phyloP scores from a whole-genome alignment of 345 rosid genomes.

The Hypericum androsaemum region DNA sequence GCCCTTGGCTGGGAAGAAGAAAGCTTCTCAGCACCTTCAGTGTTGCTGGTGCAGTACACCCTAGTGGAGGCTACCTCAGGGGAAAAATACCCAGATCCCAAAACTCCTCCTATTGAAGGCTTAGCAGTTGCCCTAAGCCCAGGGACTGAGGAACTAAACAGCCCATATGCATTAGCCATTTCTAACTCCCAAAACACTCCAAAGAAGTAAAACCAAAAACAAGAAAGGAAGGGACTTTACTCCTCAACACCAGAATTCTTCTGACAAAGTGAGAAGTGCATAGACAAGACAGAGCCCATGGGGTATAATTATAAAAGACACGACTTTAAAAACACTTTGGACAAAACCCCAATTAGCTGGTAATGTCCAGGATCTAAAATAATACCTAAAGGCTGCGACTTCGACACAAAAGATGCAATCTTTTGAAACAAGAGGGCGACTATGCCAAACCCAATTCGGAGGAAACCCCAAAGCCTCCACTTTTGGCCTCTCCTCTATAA shows the following conservation, averaged over 20 bases:
- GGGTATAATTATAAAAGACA: too few species aligned
- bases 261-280: too few species aligned
- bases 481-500: background rate
- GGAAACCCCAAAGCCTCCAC: conserved; percentile 39
- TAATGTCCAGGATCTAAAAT: background rate
- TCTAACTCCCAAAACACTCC: background rate
- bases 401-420: background rate
- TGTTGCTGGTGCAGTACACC: conserved; percentile 47
- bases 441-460: conserved; percentile 26
- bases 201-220: background rate
- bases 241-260: too few species aligned
- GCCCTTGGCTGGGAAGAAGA: conserved; percentile 43
- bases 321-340: too few species aligned
- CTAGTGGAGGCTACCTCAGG: conserved; percentile 27
- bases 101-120: conserved; percentile 32
- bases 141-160: conserved; percentile 58
- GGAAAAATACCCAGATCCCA: conserved; percentile 61
- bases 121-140: conserved; percentile 30
- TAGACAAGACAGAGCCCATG: too few species aligned
- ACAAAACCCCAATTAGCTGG: background rate
- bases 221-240: too few species aligned
- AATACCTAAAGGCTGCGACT: conserved; percentile 33
- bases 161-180: conserved; percentile 84
- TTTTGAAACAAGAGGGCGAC: conserved; percentile 18
- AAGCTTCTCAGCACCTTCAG: conserved; percentile 38